Conservation (phyloP, 768 basidiomycete genomes). For the Neoboletus subvelutipes region DNA sequence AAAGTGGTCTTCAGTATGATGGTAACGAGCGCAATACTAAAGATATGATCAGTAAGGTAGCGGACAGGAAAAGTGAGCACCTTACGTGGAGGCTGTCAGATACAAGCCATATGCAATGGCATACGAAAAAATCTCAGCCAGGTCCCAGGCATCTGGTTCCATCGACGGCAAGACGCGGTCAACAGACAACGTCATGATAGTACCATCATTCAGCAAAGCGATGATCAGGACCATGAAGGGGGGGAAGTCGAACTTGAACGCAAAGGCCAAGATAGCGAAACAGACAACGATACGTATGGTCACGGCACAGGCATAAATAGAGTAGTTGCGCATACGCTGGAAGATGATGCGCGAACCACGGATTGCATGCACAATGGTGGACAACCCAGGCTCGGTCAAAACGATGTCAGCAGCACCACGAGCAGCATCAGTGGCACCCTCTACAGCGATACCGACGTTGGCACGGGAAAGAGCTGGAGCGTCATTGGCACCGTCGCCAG, state of each 20-base stretch:
- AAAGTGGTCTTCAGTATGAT: conserved; percentile 85
- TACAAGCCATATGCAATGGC: conserved; percentile 96
- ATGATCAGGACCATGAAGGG: conserved; percentile 99
- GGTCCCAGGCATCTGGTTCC: conserved; percentile 94
- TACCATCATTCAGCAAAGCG: conserved; percentile 95
- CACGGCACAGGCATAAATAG: conserved; percentile 94
- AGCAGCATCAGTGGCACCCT: conserved; percentile 98
- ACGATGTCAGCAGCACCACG: conserved; percentile 99
- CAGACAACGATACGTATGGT: conserved; percentile 99
- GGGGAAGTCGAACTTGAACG: conserved; percentile 98
- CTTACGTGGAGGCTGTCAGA: conserved; percentile 88
- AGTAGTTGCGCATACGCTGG: conserved; percentile 99
- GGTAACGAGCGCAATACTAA: conserved; percentile 71
- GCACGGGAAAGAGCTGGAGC: conserved; percentile 97
- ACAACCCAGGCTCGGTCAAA: conserved; percentile 96
- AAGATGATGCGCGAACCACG: conserved; percentile 98
- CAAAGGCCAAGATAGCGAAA: conserved; percentile 93
- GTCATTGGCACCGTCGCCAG: conserved; percentile 99
- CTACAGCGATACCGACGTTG: conserved; percentile 99
- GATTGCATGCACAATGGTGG: conserved; percentile 98
- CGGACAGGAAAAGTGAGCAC: conserved; percentile 9
- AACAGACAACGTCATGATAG: conserved; percentile 97
- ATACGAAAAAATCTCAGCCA: conserved; percentile 94
- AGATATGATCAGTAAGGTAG: conserved; percentile 10
- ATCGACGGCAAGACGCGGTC: conserved; percentile 93